Evolutionary conservation across 257 asterid genomes (phyloP).

Genomic region (Anisodus acutangulus): DNA sequence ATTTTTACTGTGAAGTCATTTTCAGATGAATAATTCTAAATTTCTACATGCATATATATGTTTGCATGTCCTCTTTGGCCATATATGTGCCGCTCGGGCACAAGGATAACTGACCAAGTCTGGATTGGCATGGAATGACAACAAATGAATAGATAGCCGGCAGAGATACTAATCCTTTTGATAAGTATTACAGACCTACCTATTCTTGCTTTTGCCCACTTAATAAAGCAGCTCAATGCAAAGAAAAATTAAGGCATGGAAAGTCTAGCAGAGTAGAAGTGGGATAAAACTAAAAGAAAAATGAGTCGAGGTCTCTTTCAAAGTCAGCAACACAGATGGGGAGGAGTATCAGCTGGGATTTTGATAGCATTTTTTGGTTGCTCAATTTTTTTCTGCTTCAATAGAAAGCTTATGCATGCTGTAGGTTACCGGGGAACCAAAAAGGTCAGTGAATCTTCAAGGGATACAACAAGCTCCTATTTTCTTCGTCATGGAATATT

Average conservation of each 20-base stretch:
- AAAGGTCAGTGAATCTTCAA: constrained; percentile 46
- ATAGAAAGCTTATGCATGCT: constrained; percentile 49
- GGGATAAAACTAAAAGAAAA: background rate
- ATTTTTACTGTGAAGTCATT: constrained; percentile 13
- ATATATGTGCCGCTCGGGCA: constrained; percentile 31
- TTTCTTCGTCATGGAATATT: background rate
- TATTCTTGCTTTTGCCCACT: background rate
- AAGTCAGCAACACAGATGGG: constrained; percentile 38
- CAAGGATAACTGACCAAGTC: constrained; percentile 35
- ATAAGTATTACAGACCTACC: constrained; percentile 21
- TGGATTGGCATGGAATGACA: constrained; percentile 25
- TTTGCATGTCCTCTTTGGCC: constrained; percentile 22
- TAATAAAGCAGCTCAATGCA: constrained; percentile 6
- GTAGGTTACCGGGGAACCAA: constrained; percentile 38
- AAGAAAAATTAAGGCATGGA: background rate
- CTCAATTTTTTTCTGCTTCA: constrained; percentile 54
- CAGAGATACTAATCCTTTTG: constrained; percentile 30
- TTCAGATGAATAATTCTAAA: constrained; percentile 16
- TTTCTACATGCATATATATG: background rate
- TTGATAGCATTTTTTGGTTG: constrained; percentile 40
- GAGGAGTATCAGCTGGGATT: constrained; percentile 45
- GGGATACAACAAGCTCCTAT: background rate
- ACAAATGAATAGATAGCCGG: constrained; percentile 30
- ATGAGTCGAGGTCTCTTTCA: constrained; percentile 34
- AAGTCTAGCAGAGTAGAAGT: background rate